These are phyloP conservation scores for Elongisporangium anandrum DNA, from an alignment of 352 stramenopile genomes.

Conservation along the genomic window DNA sequence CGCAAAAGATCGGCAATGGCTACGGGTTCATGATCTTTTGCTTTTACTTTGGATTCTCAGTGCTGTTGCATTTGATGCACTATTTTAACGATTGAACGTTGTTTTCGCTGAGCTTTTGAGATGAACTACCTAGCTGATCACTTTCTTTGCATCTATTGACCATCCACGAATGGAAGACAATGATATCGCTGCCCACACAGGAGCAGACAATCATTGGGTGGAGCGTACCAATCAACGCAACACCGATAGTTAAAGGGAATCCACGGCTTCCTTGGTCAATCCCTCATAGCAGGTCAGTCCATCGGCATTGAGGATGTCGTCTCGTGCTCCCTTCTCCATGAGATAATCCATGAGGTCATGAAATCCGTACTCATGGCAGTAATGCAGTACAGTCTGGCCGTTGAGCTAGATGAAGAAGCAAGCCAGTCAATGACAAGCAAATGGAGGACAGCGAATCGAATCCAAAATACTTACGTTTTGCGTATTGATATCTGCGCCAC, in stretches of 20 bases:
- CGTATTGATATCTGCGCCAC: slow-evolving; percentile 91
- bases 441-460: not conserved
- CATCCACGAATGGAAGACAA: not conserved
- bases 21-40: slow-evolving; percentile 88
- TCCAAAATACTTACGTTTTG: slow-evolving; percentile 66
- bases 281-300: slow-evolving; percentile 95
- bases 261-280: slow-evolving; percentile 81
- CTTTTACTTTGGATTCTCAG: slow-evolving; percentile 67
- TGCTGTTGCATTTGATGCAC: slow-evolving; percentile 73
- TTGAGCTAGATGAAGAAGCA: slow-evolving; percentile 47
- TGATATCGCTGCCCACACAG: not conserved
- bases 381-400: slow-evolving; percentile 91
- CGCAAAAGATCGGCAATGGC: slow-evolving; percentile 64
- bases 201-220: not conserved
- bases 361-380: slow-evolving; percentile 93
- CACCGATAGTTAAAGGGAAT: slow-evolving; percentile 36
- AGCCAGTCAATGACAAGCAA: slow-evolving; percentile 1
- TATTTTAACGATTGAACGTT: slow-evolving; percentile 67
- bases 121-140: too few species aligned
- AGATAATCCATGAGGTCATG: slow-evolving; percentile 93
- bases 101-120: not conserved
- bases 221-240: too few species aligned
- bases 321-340: slow-evolving; percentile 92
- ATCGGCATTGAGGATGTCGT: slow-evolving; percentile 90
- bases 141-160: not conserved